Evolutionary conservation across 2,329 filamentous ascomycete species (phyloP).

Genomic region (Sporothrix curviconia): DNA sequence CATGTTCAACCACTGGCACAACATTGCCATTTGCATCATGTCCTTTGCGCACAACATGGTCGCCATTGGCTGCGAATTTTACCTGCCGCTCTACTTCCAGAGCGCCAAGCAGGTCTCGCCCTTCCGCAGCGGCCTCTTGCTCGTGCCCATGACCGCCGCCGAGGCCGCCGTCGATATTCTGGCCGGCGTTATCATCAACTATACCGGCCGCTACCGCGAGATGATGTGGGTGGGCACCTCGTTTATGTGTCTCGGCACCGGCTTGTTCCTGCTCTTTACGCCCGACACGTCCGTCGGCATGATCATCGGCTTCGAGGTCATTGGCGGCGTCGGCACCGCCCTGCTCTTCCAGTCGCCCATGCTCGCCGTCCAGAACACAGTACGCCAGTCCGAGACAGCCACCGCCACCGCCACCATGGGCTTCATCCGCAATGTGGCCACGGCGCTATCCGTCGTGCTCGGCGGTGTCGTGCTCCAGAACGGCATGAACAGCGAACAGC

Average conservation of each 20-base stretch:
- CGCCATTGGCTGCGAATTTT: constrained; percentile 43
- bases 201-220: constrained; percentile 49
- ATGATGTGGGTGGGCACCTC: constrained; percentile 43
- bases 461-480: constrained; percentile 79
- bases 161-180: constrained; percentile 40
- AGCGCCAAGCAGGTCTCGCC: constrained; percentile 41
- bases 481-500: constrained; percentile 47
- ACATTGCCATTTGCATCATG: constrained; percentile 39
- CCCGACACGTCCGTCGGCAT: constrained; percentile 36
- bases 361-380: constrained; percentile 53
- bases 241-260: constrained; percentile 50
- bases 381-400: constrained; percentile 50
- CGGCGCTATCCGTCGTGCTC: constrained; percentile 61
- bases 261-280: constrained; percentile 45
- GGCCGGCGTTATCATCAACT: constrained; percentile 39
- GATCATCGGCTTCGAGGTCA: constrained; percentile 44
- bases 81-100: constrained; percentile 43
- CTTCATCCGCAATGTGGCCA: constrained; percentile 55
- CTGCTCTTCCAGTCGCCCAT: constrained; percentile 54
- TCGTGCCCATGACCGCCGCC: constrained; percentile 46
- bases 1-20: constrained; percentile 39
- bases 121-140: constrained; percentile 43
- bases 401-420: constrained; percentile 51
- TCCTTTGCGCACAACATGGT: constrained; percentile 46
- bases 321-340: constrained; percentile 51